phyloP scores from a whole-genome alignment of 306 rosid species.

The Comarum palustre region DNA sequence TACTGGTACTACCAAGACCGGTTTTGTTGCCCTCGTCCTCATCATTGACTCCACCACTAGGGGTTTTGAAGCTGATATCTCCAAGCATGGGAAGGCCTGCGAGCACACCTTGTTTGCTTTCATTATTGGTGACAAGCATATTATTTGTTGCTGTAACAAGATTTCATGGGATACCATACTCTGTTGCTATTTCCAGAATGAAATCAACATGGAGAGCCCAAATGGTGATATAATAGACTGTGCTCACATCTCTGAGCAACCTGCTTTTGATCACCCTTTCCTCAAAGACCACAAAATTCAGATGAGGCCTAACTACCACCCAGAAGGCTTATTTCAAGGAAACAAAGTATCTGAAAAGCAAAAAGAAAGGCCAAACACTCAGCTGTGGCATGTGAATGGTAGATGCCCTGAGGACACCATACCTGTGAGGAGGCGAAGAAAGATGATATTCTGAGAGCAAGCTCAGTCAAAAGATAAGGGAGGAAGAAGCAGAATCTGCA shows the following conservation, averaged over 20 bases:
- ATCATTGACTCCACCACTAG: too few relatives aligned
- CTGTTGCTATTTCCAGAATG: too few relatives aligned
- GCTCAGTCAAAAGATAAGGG: constrained; percentile 80
- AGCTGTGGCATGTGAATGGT: constrained; percentile 83
- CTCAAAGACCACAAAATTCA: constrained; percentile 97
- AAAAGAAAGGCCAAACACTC: constrained; percentile 48
- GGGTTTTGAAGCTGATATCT: too few relatives aligned
- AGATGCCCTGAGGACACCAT: constrained; percentile 80
- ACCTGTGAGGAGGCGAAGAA: constrained; percentile 78
- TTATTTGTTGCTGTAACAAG: too few relatives aligned
- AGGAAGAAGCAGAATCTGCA: constrained; percentile 94
- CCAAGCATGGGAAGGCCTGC: too few relatives aligned
- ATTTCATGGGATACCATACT: too few relatives aligned
- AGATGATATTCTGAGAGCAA: constrained; percentile 87
- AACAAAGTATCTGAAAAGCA: constrained; percentile 53
- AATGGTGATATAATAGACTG: constrained; percentile 95
- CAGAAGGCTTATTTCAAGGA: constrained; percentile 78
- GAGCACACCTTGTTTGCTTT: too few relatives aligned
- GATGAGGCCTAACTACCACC: constrained; percentile 82
- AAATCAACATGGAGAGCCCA: too few relatives aligned
- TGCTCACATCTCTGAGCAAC: constrained; percentile 73
- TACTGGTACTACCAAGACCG: too few relatives aligned
- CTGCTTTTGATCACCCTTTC: constrained; percentile 94
- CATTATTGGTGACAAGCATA: too few relatives aligned
- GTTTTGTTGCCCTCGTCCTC: too few relatives aligned